Percentiles rank a stretch among this genome's conserved stretches.
phyloP scores from a whole-genome alignment of 805 yeast species.

The Yamadazyma paraphyllophila region DNA sequence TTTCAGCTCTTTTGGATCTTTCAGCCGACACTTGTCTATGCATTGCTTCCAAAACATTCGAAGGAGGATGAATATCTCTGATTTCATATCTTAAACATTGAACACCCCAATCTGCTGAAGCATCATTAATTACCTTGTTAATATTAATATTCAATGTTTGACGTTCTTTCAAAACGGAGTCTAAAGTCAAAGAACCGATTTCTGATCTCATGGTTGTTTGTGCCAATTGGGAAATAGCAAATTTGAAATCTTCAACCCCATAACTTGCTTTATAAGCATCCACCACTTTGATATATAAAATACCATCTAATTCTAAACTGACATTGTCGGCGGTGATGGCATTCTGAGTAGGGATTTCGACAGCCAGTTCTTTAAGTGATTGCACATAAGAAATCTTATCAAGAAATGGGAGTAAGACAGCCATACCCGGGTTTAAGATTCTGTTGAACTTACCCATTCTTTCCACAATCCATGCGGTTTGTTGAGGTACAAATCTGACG shows the following conservation, averaged over 20 bases:
- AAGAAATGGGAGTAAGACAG: conserved; percentile 66
- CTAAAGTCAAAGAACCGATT: conserved; percentile 79
- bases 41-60: conserved; percentile 84
- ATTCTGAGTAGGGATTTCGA: conserved; percentile 79
- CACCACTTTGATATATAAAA: conserved; percentile 69
- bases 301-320: conserved; percentile 81
- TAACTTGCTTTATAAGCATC: conserved; percentile 85
- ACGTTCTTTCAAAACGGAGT: conserved; percentile 74
- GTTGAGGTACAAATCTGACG: conserved; percentile 81
- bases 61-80: conserved; percentile 85
- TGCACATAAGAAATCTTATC: conserved; percentile 82
- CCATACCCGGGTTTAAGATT: conserved; percentile 70
- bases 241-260: conserved; percentile 85
- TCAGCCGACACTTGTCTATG: conserved; percentile 88
- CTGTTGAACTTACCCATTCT: conserved; percentile 82
- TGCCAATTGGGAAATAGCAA: conserved; percentile 81
- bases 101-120: conserved; percentile 84
- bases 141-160: conserved; percentile 70
- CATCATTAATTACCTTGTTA: conserved; percentile 77
- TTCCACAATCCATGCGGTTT: conserved; percentile 88
- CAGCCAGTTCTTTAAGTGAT: conserved; percentile 78
- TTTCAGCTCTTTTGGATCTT: conserved; percentile 83
- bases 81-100: conserved; percentile 81
- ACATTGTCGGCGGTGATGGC: conserved; percentile 88
- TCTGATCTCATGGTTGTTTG: conserved; percentile 91